These are phyloP conservation scores for Zelonia costaricensis DNA, from an alignment of 208 protist genomes.

Conservation along the genomic window DNA sequence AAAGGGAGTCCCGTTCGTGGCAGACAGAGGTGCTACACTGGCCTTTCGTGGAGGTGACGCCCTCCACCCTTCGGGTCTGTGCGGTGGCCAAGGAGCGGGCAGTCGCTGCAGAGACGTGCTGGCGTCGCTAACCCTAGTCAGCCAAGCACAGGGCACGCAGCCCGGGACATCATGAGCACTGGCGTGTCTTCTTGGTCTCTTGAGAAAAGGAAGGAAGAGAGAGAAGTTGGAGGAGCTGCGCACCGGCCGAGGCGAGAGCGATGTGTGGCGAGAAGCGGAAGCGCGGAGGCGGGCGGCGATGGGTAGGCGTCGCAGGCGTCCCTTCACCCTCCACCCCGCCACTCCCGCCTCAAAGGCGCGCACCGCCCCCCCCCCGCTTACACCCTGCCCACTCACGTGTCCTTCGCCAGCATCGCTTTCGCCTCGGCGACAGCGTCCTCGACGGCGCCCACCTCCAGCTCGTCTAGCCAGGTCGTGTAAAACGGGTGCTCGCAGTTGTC, in stretches of 20 bases:
- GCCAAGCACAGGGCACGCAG: not conserved
- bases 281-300: no score
- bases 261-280: no score
- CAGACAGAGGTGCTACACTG: no score
- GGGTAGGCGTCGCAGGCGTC: not conserved
- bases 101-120: no score
- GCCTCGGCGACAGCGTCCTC: conserved; percentile 43
- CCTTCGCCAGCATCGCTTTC: conserved; percentile 10
- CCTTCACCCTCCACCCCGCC: not conserved
- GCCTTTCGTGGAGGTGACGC: no score
- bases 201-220: not conserved
- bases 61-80: no score
- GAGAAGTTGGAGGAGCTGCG: no score
- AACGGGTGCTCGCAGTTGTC: conserved; percentile 81
- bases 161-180: not conserved
- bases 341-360: not conserved
- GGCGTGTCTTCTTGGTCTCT: not conserved
- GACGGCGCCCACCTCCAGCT: conserved; percentile 37
- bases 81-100: no score
- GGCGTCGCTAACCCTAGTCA: no score
- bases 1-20: no score
- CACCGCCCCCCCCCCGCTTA: no score
- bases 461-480: conserved; percentile 65
- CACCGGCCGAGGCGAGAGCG: no score
- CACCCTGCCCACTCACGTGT: not conserved